Evolutionary conservation across 805 yeast genomes (phyloP), one percentile per base, ranked within the genome.

Genomic region (Tetrapisispora pingtungensis): DNA sequence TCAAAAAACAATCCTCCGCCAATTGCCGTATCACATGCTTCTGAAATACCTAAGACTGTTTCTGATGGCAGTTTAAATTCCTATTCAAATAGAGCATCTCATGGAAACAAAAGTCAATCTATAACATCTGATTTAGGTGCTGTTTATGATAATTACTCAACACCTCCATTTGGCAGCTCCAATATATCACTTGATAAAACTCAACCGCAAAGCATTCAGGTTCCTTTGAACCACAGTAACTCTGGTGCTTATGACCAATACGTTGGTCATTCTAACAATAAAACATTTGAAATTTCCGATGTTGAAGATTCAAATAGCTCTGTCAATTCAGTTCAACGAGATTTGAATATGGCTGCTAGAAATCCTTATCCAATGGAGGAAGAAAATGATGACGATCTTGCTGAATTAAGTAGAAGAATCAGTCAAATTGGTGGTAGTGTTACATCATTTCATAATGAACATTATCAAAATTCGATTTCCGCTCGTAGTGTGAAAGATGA

Each of bases 221-320:
- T 31, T 3, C 28, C 36, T 4, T n/a, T 20, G 12, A 26, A 27
- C n/a, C 26, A 18, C 18, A 24, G 33, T 3, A 30, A 33, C 6
- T n/a, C 13, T 27, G 38, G 38, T n/a, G 46, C 62, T 10, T 56
- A 61, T 42, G 54, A 56, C 32, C 55, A 54, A 37, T 57, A 58
- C 33, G 45, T 54, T 13, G 61, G 59, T 3, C 31, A 41, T 13
- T 47, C 56, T 5, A 54, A 48, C 26, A 46, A 36, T 18, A 55
- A 50, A 35, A 50, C 52, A 8, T 49, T 56, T 36, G 59, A 57
- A 41, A 54, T 56, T 17, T 48, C 59, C 1, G 50, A 54, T 40
- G 42, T 55, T 14, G 52, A 55, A 41, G 58, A 56, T 33, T 53
- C 58, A 18, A 43, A 36, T 24, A 50, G 55, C 37, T 48, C 54